Base-by-base conservation (phyloP, 169 alveolate genomes). In the Amoebophrya sp. region DNA sequence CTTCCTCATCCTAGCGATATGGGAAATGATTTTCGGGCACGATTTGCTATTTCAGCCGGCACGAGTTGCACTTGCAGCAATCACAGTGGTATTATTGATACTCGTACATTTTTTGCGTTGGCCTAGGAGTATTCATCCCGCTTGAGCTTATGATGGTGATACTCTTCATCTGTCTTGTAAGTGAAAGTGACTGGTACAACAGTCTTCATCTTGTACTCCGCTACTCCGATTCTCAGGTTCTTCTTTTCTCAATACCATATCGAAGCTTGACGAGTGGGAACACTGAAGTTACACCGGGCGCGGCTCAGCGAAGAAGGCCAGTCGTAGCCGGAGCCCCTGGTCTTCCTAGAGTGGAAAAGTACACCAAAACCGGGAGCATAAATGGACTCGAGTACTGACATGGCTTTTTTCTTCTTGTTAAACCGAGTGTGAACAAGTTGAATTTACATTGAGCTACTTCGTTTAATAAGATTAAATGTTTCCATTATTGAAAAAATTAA, bases 51-150 rank as follows among this genome's bases (percentile, higher is more conserved):
- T 65, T 36, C 83, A 65, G 83, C 83, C 83, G 2, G 83, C 83
- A 18, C 12, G 83, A 18, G 83, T 65, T 36, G 83, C 83, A 26
- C 83, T 65, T 18, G 83, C n/a, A 6, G 83, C 83, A 1, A 65
- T 65, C 83, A 65, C 83, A 6, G 83, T 65, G 83, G 83, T 65
- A 47, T 47, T 18, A 47, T n/a, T n/a, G n/a, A n/a, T n/a, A n/a
- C n/a, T n/a, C n/a, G n/a, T n/a, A n/a, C n/a, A n/a, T n/a, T n/a
- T n/a, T n/a, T n/a, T n/a, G n/a, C n/a, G n/a, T n/a, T n/a, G n/a
- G n/a, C n/a, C n/a, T n/a, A n/a, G n/a, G n/a, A n/a, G n/a, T n/a
- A n/a, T n/a, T n/a, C n/a, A n/a, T n/a, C n/a, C n/a, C n/a, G n/a
- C n/a, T n/a, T n/a, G n/a, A n/a, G n/a, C n/a, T n/a, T n/a, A n/a